Evolutionary conservation across 2,329 filamentous ascomycete species (phyloP).

Genomic region (Helminthosporium solani): DNA sequence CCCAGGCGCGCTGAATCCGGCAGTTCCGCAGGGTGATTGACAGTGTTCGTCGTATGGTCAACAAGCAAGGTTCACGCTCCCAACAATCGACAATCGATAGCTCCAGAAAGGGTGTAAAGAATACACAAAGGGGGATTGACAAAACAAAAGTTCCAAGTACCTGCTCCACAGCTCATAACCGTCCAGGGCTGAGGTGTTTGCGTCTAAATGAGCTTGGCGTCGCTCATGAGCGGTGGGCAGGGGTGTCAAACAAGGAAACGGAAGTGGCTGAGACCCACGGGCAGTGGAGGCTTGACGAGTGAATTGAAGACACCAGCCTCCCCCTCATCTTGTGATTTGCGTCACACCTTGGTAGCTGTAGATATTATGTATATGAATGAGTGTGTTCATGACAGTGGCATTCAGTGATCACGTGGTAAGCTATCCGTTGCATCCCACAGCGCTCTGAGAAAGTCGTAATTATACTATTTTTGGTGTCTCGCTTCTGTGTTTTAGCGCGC

Average conservation of each 20-base stretch:
- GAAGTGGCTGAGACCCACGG: constrained; percentile 3
- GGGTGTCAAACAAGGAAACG: constrained; percentile 5
- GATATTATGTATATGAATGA: no score
- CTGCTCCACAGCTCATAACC: background rate
- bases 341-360: no score
- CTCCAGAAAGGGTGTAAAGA: background rate
- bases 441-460: no score
- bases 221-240: constrained; percentile 6
- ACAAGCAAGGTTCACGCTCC: background rate
- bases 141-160: constrained; percentile 1
- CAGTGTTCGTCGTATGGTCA: background rate
- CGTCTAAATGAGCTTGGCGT: constrained; percentile 9
- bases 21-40: background rate
- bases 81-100: background rate
- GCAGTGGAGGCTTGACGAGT: background rate
- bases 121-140: constrained; percentile 1
- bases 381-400: no score
- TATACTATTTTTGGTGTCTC: background rate
- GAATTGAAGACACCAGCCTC: background rate
- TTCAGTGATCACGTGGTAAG: no score
- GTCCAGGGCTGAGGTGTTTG: constrained; percentile 11
- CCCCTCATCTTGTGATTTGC: no score
- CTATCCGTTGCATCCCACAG: no score
- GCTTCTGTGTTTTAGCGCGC: background rate
- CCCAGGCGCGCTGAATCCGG: constrained; percentile 5